Percentiles rank a stretch among this genome's conserved stretches.
phyloP scores from a whole-genome alignment of 225 moss, liverwort and hornwort species.

The Polytrichum formosum region DNA sequence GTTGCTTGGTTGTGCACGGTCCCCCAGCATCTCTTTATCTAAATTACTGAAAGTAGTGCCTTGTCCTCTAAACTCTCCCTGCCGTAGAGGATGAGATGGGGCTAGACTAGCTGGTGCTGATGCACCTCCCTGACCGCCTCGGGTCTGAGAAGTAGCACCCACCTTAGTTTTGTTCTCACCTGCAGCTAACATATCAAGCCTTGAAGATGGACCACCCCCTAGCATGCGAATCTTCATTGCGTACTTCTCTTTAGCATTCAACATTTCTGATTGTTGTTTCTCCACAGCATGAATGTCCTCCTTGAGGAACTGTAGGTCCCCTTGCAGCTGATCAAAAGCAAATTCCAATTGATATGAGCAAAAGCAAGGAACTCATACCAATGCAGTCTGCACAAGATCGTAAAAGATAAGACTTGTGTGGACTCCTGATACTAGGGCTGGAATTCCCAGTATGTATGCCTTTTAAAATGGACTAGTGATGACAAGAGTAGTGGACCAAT shows the following conservation, averaged over 20 bases:
- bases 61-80: conserved; percentile 41
- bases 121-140: conserved; percentile 87
- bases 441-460: too few species aligned
- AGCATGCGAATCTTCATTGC: conserved; percentile 67
- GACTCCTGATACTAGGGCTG: too few species aligned
- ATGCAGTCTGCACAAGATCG: too few species aligned
- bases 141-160: conserved; percentile 51
- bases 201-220: conserved; percentile 46
- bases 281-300: conserved; percentile 83
- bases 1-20: conserved; percentile 28
- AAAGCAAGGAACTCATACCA: not conserved
- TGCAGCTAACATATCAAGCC: conserved; percentile 44
- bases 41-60: conserved; percentile 34
- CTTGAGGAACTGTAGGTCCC: conserved; percentile 77
- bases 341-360: conserved; percentile 9
- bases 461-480: too few species aligned
- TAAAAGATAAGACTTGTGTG: too few species aligned
- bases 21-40: conserved; percentile 43
- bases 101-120: conserved; percentile 33
- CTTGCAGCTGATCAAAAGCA: conserved; percentile 66
- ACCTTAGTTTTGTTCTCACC: conserved; percentile 42
- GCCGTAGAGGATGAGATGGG: conserved; percentile 8
- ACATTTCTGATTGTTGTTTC: conserved; percentile 66
- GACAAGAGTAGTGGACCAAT: too few species aligned
- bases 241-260: conserved; percentile 66